Evolutionary conservation across 257 asterid species (phyloP), one percentile per base, ranked within the genome.

Genomic region (Nicotiana tomentosiformis): DNA sequence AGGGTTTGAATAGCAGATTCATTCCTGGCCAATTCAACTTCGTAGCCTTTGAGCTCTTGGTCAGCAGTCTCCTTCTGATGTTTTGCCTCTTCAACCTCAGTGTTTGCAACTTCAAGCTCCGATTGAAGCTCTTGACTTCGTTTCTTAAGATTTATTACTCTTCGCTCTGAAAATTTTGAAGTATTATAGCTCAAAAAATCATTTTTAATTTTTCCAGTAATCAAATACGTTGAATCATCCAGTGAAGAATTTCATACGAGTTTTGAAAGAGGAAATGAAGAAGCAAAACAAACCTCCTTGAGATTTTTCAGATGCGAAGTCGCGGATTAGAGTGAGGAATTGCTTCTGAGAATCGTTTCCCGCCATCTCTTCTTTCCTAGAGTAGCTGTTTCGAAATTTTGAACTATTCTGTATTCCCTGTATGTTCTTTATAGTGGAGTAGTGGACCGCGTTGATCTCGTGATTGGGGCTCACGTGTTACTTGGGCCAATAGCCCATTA

Each of bases 31-130:
- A 91, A 78, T 88, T 92, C 95, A 81, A 93, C 94, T 88, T 92
- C 97, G 81, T 86, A 90, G 81, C 95, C 93, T 84, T 87, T 91
- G 58, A 92, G 89, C 84, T 93, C 95, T 89, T 91, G 96, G 87
- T 90, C 97, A 29, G 86, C 80, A 12, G 82, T 86, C 86, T 95
- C 98, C 87, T 91, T 95, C 51, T 69, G 83, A 70, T 86, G 87
- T 84, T 94, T 96, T 49, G 89, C 91, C 84, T 85, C 87, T 72
- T 90, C 95, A 83, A 93, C 93, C 86, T 89, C 90, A 65, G 65
- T 77, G 80, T 80, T 90, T 64, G 91, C 90, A 64, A 85, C 78
- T 56, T 86, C 90, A 58, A 91, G 81, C 89, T 92, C 92, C 10
- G 88, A 88, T 62, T 81, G 85, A 11, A 95, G 94, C 83, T 90